Conservation (phyloP, 768 basidiomycete genomes). For the Hortiboletus campestris region DNA sequence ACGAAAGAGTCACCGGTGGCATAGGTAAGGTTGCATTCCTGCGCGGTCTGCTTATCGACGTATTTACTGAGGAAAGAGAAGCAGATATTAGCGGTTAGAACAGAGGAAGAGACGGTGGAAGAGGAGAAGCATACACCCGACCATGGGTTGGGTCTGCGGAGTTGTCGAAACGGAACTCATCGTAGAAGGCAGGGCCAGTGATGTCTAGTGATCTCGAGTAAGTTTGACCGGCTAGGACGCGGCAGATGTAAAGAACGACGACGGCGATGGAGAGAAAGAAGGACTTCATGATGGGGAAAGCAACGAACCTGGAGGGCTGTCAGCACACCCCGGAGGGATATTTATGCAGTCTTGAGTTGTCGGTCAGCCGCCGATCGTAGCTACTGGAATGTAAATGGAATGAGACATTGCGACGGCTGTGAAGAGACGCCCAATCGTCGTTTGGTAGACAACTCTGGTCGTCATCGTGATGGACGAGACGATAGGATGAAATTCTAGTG, state of each 20-base stretch:
- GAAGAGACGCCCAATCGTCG: too few relatives aligned
- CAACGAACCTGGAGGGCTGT: slow-evolving; percentile 6
- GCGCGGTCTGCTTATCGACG: slow-evolving; percentile 25
- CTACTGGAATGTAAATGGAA: too few relatives aligned
- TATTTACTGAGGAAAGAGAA: slow-evolving; percentile 21
- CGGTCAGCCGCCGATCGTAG: slow-evolving; percentile 5
- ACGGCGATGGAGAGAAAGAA: background rate
- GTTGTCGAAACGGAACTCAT: slow-evolving; percentile 45
- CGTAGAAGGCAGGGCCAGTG: slow-evolving; percentile 48
- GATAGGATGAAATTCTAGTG: too few relatives aligned
- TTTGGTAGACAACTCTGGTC: too few relatives aligned
- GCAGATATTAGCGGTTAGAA: background rate
- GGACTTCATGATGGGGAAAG: slow-evolving; percentile 6
- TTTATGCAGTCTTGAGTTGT: background rate
- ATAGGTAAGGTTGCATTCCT: slow-evolving; percentile 31
- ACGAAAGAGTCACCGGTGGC: slow-evolving; percentile 26
- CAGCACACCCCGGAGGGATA: background rate
- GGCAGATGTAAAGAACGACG: background rate
- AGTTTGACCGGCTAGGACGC: background rate
- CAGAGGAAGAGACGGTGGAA: background rate
- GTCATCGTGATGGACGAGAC: too few relatives aligned
- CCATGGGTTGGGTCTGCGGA: slow-evolving; percentile 65
- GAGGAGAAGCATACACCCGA: slow-evolving; percentile 49
- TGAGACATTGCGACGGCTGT: background rate
- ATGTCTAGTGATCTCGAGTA: slow-evolving; percentile 37